phyloP scores from a whole-genome alignment of 345 rosid genomes.

The Aquilaria malaccensis region DNA sequence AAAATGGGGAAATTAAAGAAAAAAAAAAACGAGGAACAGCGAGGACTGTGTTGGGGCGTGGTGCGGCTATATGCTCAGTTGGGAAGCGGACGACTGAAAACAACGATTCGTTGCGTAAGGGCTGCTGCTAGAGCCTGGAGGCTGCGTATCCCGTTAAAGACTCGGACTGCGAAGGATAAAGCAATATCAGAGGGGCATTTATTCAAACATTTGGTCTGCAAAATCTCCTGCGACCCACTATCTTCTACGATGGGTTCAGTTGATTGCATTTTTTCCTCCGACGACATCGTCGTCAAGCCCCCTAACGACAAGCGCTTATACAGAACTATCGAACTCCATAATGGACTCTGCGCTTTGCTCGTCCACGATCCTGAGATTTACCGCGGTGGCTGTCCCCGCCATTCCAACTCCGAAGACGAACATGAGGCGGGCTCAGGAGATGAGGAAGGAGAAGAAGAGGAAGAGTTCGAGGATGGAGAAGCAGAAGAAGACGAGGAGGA shows the following conservation, averaged over 20 bases:
- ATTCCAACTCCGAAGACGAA: conserved; percentile 11
- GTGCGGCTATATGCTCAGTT: no score
- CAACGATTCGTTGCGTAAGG: no score
- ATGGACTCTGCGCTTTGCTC: conserved; percentile 76
- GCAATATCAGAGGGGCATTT: no score
- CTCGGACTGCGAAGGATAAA: no score
- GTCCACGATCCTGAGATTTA: conserved; percentile 96
- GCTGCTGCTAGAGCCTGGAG: no score
- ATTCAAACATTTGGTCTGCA: no score
- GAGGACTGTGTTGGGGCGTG: no score
- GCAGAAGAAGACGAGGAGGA: conserved; percentile 29
- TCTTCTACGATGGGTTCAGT: conserved; percentile 26
- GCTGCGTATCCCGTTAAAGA: no score
- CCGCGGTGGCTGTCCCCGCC: conserved; percentile 29
- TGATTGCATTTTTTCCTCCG: conserved; percentile 32
- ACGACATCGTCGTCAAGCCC: conserved; percentile 65
- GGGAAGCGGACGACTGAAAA: no score
- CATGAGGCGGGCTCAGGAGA: conserved; percentile 15
- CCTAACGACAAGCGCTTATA: conserved; percentile 76
- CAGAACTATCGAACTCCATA: conserved; percentile 58
- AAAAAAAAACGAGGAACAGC: no score
- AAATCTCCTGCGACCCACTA: no score
- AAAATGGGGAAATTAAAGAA: no score
- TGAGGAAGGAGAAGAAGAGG: conserved; percentile 19
- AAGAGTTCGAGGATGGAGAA: conserved; percentile 23